A percentile compares a stretch with the other conserved stretches of the same genome.
Conservation (phyloP, 2,329 filamentous ascomycete genomes). For the Reticulascus tulasneorum region DNA sequence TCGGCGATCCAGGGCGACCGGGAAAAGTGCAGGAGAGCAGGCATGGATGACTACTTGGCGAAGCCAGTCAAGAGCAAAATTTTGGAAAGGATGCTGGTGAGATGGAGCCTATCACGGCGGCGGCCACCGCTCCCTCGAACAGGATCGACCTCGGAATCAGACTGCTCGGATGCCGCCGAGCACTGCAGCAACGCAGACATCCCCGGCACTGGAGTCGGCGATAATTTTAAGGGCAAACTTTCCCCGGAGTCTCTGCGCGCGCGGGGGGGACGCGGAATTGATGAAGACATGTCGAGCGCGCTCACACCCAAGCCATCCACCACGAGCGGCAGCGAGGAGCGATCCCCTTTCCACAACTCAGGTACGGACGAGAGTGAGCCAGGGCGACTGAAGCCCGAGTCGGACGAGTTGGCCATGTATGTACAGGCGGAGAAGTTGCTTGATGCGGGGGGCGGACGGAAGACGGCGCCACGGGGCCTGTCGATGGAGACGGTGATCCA, state of each 20-base stretch:
- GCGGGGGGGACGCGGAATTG: background rate
- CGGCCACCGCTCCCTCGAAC: too few species aligned
- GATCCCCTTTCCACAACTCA: slow-evolving; percentile 38
- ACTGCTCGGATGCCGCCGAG: slow-evolving; percentile 43
- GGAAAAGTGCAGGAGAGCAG: slow-evolving; percentile 68
- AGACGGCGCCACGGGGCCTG: slow-evolving; percentile 25
- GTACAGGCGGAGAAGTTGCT: slow-evolving; percentile 44
- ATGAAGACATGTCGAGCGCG: slow-evolving; percentile 14
- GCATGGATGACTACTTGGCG: slow-evolving; percentile 74
- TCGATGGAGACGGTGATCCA: slow-evolving; percentile 29
- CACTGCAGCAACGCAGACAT: slow-evolving; percentile 39
- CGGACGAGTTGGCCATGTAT: slow-evolving; percentile 37
- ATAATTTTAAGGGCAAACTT: background rate
- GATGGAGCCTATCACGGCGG: slow-evolving; percentile 52
- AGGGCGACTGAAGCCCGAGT: slow-evolving; percentile 28
- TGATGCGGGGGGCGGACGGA: slow-evolving; percentile 37
- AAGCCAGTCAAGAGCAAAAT: slow-evolving; percentile 68
- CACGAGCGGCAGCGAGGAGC: slow-evolving; percentile 32
- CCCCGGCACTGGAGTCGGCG: slow-evolving; percentile 23
- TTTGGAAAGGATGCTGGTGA: slow-evolving; percentile 67
- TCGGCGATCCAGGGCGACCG: slow-evolving; percentile 73
- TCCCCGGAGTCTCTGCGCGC: background rate
- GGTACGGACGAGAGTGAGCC: slow-evolving; percentile 24
- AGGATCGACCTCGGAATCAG: slow-evolving; percentile 26
- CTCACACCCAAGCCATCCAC: slow-evolving; percentile 38